Evolutionary conservation across 495 filamentous ascomycete species (phyloP), one percentile per base, ranked within the genome.

Genomic region (Lentithecium fluviatile): DNA sequence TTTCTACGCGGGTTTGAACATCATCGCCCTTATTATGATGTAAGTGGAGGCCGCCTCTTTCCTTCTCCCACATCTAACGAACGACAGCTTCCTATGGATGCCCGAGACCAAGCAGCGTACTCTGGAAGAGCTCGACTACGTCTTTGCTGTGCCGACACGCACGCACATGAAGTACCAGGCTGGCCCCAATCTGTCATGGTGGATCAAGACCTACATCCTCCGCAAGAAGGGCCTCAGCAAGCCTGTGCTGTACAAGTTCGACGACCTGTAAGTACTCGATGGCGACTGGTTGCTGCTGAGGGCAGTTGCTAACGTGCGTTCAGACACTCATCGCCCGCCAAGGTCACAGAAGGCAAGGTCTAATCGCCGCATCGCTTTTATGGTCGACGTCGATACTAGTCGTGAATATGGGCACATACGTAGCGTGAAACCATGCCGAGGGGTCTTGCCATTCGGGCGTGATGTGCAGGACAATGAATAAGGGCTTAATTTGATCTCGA

Each of bases 111-210:
- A 87, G 76, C 80, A 85, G 74, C 78, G 80, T 15, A 84, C 82
- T 2, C 76, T 87, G 11, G 89, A 95, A 72, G 90, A 95, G 70
- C 77, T 95, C 37, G 89, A 95, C 73, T 90, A 91, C 68, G 83
- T 95, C 54, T 95, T 72, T 45, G 72, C 66, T 6, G 74, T 77
- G 13, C 64, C 73, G 10, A 75, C 71, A 6, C 58, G 46, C 12
- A 62, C 52, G n/a, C 72, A 75, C 58, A 62, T 73, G 49, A 58
- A 60, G n/a, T 76, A 75, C 54, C 75, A 77, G 62, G 36, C 66
- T 26, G 54, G 40, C 8, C 40, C 67, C 26, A 67, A 70, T 17
- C 45, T 68, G 10, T 67, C 71, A 8, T 74, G 72, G 72, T 68
- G 59, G 59, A 42, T 60, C 48, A 59, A 47, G n/a, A 52, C 24